These are phyloP conservation scores for Cryptococcus sp. DNA, from an alignment of 1,284 basidiomycete species.

Conservation along the genomic window DNA sequence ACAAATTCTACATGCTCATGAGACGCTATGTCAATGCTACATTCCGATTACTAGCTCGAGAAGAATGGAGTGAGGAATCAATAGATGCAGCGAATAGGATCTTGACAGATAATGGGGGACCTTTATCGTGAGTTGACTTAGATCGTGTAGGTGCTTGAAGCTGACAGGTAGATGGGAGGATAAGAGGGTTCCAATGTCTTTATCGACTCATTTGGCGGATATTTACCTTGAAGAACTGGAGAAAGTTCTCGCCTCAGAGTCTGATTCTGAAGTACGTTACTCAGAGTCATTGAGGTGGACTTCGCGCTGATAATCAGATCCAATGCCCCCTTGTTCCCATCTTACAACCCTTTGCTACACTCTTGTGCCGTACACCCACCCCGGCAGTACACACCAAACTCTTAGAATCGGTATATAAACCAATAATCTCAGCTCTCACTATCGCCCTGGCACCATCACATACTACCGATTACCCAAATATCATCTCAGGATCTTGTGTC, in stretches of 20 bases:
- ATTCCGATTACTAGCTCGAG: slow-evolving; percentile 70
- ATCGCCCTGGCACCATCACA: slow-evolving; percentile 28
- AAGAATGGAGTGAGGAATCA: slow-evolving; percentile 60
- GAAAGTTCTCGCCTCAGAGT: slow-evolving; percentile 54
- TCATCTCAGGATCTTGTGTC: slow-evolving; percentile 25
- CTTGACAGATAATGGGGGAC: slow-evolving; percentile 60
- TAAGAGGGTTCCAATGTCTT: slow-evolving; percentile 66
- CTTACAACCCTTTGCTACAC: slow-evolving; percentile 39
- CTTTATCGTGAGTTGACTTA: slow-evolving; percentile 62
- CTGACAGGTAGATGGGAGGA: slow-evolving; percentile 60
- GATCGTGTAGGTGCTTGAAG: neutral
- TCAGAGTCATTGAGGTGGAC: neutral
- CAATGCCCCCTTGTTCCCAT: slow-evolving; percentile 33
- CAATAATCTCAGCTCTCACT: slow-evolving; percentile 52
- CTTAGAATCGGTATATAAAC: slow-evolving; percentile 45
- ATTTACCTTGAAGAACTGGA: slow-evolving; percentile 89
- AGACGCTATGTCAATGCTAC: slow-evolving; percentile 80
- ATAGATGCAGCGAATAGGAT: slow-evolving; percentile 65
- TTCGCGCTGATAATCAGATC: slow-evolving; percentile 9
- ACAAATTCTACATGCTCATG: slow-evolving; percentile 96
- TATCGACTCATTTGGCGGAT: slow-evolving; percentile 82
- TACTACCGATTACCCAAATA: slow-evolving; percentile 37
- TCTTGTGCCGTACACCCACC: slow-evolving; percentile 39
- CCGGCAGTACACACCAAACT: slow-evolving; percentile 41
- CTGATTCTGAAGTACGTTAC: slow-evolving; percentile 29